These are phyloP conservation scores for Cladosporium sp. DNA, from an alignment of 2,329 filamentous ascomycete species.

Conservation along the genomic window DNA sequence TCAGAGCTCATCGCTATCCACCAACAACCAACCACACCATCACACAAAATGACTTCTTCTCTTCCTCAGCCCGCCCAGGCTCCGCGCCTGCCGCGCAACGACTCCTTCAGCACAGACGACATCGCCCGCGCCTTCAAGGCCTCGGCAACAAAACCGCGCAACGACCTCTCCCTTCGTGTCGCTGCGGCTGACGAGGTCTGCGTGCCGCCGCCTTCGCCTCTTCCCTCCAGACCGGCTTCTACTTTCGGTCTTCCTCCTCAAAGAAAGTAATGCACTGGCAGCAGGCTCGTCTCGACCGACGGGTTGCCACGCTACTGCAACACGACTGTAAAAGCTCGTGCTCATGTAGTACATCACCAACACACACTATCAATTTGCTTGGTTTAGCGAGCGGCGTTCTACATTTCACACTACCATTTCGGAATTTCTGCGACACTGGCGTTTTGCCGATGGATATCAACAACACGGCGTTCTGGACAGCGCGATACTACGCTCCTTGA, in stretches of 20 bases:
- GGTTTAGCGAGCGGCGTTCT: slow-evolving; percentile 6
- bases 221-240: slow-evolving; percentile 23
- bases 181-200: slow-evolving; percentile 24
- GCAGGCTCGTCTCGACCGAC: neutral
- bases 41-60: slow-evolving; percentile 27
- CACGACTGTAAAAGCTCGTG: neutral
- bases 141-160: slow-evolving; percentile 26
- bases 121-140: slow-evolving; percentile 29
- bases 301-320: neutral
- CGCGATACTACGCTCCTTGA: too few species aligned
- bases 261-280: neutral
- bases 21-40: slow-evolving; percentile 1
- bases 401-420: neutral
- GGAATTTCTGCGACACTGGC: neutral
- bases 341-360: neutral
- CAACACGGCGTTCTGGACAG: too few species aligned
- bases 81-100: slow-evolving; percentile 27
- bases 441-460: neutral
- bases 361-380: neutral
- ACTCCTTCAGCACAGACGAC: slow-evolving; percentile 31
- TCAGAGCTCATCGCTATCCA: neutral
- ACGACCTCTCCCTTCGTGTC: slow-evolving; percentile 25
- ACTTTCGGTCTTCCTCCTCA: slow-evolving; percentile 17
- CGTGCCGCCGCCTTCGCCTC: slow-evolving; percentile 28
- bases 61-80: slow-evolving; percentile 25